Percentiles rank a stretch among this genome's conserved stretches.
phyloP scores from a whole-genome alignment of 1,284 basidiomycete species.

The Rhodotorula mucilaginosa region DNA sequence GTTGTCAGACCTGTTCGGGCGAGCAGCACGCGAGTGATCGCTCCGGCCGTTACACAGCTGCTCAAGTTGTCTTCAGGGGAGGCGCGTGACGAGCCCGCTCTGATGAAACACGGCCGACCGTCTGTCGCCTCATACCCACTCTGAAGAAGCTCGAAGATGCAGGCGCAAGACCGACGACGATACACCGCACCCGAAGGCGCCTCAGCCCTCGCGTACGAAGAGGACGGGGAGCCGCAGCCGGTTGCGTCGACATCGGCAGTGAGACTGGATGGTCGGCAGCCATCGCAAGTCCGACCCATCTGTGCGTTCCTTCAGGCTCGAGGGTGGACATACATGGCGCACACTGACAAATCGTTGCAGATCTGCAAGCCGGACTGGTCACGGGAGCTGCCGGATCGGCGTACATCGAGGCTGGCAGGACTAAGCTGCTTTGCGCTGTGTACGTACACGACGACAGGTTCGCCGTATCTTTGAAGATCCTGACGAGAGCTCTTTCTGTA shows the following conservation, averaged over 20 bases:
- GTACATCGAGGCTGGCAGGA: conserved; percentile 83
- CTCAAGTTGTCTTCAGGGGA: too few relatives aligned
- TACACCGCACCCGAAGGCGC: conserved; percentile 79
- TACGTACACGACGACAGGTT: conserved; percentile 50
- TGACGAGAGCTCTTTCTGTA: conserved; percentile 46
- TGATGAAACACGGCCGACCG: too few relatives aligned
- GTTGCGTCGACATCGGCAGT: conserved; percentile 38
- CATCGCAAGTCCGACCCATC: conserved; percentile 72
- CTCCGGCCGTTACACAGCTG: too few relatives aligned
- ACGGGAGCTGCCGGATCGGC: conserved; percentile 91
- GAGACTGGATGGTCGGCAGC: conserved; percentile 57
- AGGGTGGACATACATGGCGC: neutral
- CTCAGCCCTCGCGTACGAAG: conserved; percentile 44
- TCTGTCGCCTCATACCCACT: too few relatives aligned
- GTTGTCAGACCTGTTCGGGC: too few relatives aligned
- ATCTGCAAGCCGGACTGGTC: conserved; percentile 82
- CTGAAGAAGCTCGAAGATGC: conserved; percentile 12
- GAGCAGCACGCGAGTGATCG: too few relatives aligned
- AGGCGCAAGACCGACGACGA: conserved; percentile 67
- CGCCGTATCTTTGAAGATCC: neutral
- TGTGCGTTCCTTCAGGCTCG: conserved; percentile 57
- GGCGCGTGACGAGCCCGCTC: too few relatives aligned
- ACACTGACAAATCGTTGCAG: conserved; percentile 53
- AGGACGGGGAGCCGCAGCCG: conserved; percentile 42
- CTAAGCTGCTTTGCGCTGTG: conserved; percentile 94